A percentile compares a stretch with the other conserved stretches of the same genome.
Conservation (phyloP, 257 asterid species). For the Catharanthus roseus region DNA sequence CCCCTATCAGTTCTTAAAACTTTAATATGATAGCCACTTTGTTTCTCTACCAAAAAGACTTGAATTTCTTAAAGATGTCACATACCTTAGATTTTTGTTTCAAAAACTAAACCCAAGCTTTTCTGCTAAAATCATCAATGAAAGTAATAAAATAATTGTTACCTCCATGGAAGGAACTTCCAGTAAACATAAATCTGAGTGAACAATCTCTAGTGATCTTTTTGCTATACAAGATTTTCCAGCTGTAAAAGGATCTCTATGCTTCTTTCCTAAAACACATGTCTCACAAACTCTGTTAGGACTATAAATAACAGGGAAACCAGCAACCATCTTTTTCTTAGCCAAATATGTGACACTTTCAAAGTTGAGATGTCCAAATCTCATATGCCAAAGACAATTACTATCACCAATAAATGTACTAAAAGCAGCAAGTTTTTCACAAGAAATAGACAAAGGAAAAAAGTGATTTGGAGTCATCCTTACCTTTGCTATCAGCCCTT, state of each 20-base stretch:
- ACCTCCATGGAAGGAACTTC: neutral
- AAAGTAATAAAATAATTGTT: too few relatives aligned
- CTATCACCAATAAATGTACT: too few relatives aligned
- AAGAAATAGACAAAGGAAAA: too few relatives aligned
- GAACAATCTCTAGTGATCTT: neutral
- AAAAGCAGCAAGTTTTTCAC: too few relatives aligned
- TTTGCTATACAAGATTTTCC: neutral
- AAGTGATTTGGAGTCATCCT: too few relatives aligned
- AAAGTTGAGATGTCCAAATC: too few relatives aligned
- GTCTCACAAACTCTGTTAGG: neutral
- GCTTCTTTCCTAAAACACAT: conserved; percentile 6
- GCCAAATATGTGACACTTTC: too few relatives aligned
- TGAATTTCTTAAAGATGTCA: neutral
- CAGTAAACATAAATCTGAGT: conserved; percentile 1
- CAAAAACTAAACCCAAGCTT: neutral
- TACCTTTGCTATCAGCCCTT: too few relatives aligned
- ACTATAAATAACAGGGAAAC: neutral
- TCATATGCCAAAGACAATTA: too few relatives aligned
- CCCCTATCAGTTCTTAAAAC: neutral
- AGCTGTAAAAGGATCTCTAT: neutral
- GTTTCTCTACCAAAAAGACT: neutral
- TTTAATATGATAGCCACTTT: neutral
- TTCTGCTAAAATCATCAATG: too few relatives aligned
- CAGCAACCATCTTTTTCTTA: neutral
- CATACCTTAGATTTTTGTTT: neutral